These are phyloP conservation scores for Pseudogymnoascus sp. DNA, from an alignment of 2,329 filamentous ascomycete species.

Conservation along the genomic window DNA sequence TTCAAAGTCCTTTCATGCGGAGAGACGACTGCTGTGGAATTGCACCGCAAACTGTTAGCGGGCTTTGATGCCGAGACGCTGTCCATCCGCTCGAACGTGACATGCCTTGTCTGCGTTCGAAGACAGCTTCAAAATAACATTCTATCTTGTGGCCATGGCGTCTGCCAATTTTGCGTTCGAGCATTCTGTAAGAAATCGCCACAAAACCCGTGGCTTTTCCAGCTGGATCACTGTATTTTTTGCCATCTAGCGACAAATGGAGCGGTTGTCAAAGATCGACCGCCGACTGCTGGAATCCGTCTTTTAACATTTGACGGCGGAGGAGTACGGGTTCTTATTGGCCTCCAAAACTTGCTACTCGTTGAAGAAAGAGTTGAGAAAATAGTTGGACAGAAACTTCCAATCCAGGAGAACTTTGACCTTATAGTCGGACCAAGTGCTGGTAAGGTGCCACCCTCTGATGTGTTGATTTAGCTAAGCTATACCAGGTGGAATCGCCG, in stretches of 20 bases:
- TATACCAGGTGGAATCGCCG: constrained; percentile 2
- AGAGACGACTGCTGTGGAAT: not conserved
- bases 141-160: not conserved
- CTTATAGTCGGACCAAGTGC: constrained; percentile 12
- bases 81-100: not conserved
- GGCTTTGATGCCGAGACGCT: not conserved
- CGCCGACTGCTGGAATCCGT: not conserved
- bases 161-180: not conserved
- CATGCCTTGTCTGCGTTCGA: not conserved
- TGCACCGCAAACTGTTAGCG: not conserved
- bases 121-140: not conserved
- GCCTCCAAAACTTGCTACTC: constrained; percentile 1
- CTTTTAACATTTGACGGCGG: constrained; percentile 12
- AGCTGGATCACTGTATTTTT: not conserved
- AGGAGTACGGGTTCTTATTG: constrained; percentile 8
- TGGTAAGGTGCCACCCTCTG: not conserved
- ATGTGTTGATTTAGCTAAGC: not conserved
- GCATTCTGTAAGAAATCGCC: not conserved
- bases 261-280: not conserved
- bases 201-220: not conserved
- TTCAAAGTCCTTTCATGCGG: not conserved
- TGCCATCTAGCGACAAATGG: not conserved
- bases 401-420: constrained; percentile 12
- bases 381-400: not conserved
- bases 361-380: constrained; percentile 4